Evolutionary conservation across 2,329 filamentous ascomycete genomes (phyloP).

Genomic region (Pseudofabraea citricarpa): DNA sequence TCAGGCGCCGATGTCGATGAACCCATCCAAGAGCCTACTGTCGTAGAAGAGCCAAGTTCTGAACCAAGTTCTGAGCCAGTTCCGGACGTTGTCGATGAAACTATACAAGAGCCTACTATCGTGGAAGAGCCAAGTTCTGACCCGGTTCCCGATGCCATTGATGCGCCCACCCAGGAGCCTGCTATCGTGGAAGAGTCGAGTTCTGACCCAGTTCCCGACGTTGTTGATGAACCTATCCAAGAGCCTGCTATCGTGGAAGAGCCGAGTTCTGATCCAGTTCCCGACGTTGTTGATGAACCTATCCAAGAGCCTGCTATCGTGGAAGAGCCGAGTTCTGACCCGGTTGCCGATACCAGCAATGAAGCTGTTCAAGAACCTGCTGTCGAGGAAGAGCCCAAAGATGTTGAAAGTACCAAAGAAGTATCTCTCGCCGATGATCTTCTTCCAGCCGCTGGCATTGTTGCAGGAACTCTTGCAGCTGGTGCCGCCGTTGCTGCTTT

Average conservation of each 20-base stretch:
- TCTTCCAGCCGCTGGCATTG: not conserved
- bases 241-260: not conserved
- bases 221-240: no score
- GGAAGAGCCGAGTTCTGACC: not conserved
- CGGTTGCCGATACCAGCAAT: not conserved
- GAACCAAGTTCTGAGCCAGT: conserved; percentile 3
- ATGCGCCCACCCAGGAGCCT: not conserved
- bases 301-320: conserved; percentile 1
- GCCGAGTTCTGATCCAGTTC: not conserved
- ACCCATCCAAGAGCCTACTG: not conserved
- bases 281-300: conserved; percentile 1
- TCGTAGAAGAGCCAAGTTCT: conserved; percentile 1
- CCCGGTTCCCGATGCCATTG: not conserved
- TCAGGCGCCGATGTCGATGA: no score
- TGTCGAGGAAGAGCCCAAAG: conserved; percentile 5
- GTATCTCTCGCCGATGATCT: not conserved
- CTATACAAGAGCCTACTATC: conserved; percentile 2
- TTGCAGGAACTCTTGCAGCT: not conserved
- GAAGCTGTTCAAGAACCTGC: conserved; percentile 6
- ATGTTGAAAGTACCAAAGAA: conserved; percentile 5
- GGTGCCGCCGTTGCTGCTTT: not conserved
- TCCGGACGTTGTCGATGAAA: no score
- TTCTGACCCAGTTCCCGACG: not conserved
- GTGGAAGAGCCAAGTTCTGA: conserved; percentile 2
- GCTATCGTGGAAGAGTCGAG: conserved; percentile 1